Evolutionary conservation across 805 yeast species (phyloP), one percentile per base, ranked within the genome.

Genomic region (Cephaloascus fragrans): DNA sequence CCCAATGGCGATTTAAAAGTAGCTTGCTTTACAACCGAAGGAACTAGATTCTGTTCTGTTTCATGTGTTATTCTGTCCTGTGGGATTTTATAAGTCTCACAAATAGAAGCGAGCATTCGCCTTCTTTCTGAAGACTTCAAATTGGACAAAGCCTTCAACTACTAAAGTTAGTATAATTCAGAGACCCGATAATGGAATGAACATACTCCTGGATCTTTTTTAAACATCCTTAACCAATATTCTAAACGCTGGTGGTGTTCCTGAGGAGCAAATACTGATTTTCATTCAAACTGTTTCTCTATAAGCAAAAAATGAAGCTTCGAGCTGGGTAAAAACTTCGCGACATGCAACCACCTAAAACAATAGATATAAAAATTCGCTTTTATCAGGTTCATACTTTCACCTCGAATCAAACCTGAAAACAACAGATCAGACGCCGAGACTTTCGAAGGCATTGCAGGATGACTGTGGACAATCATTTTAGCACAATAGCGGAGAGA

Each of bases 111-210:
- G 9, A 77, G 55, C 19, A 80, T 55, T 44, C 69, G 70, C 45
- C 84, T 72, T 32, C 93, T 65, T 46, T 87, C 97, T 0, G 95
- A 83, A 12, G 85, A 75, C 57, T 87, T 88, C 42, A 93, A 67
- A 48, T 86, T 85, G 17, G 95, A 73, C 38, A 77, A 65, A 3
- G 94, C 79, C 59, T 88, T 89, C 41, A 81, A 64, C 51, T 72
- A 64, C 3, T 38, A 15, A 8, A 53, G 52, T n/a, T 19, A 10
- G 15, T 17, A n/a, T 20, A 3, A 16, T 18, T 20, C 31, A 26
- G n/a, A n/a, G 31, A 26, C 31, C 8, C 6, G 14, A 26, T 35
- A 4, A 3, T 6, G 4, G n/a, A 8, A 9, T 14, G n/a, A 18
- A 51, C 60, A 37, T 39, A 58, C 64, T 14, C 64, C 65, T 14